Base-by-base conservation (phyloP, 2,329 filamentous ascomycete species). In the Xylariaceae sp. region DNA sequence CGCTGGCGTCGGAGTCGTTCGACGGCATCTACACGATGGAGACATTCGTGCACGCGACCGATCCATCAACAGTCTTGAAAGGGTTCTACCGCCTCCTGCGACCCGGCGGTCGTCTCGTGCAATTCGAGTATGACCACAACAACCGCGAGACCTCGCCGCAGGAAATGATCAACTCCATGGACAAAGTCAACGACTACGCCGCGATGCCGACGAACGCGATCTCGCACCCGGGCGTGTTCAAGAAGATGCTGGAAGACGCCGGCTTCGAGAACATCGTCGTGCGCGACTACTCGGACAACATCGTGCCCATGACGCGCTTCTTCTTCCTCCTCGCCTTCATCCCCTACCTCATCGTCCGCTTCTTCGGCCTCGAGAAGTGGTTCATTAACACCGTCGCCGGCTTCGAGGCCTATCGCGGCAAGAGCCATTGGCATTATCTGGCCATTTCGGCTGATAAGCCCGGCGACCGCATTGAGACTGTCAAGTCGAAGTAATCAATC, bases 1-100 rank as follows among this genome's bases (percentile, higher is more conserved):
- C 4, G 70, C 82, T 18, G 56, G 64, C 0, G 63, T 71, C 30
- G 68, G 64, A 42, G 2, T 76, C 73, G 0, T 75, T 80, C 48
- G 80, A 84, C 56, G 81, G 80, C 2, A 70, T 79, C 34, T 84
- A 83, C 67, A 83, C 80, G 0, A 80, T 83, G 76, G 80, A 84
- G 68, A 82, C 80, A 0, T 76, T 84, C 51, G 80, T 82, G 0
- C 80, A 84, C 64, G 79, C 80, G 1, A 79, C 76, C 1, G 74
- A 82, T 45, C 76, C 78, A 0, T 63, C 73, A 47, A 69, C 67
- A 5, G 80, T 77, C 1, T 69, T 81, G 1, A 63, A 62, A 4
- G 76, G 77, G 15, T 82, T 83, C 69, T 75, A 73, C 66, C 76
- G 79, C 11, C 62, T 81, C 0, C 68, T 83, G 4, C 71, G 72